Percentiles rank a stretch among this genome's conserved stretches.
phyloP scores from a whole-genome alignment of 2,329 filamentous ascomycete genomes.

The Sclerotinia spermophila region DNA sequence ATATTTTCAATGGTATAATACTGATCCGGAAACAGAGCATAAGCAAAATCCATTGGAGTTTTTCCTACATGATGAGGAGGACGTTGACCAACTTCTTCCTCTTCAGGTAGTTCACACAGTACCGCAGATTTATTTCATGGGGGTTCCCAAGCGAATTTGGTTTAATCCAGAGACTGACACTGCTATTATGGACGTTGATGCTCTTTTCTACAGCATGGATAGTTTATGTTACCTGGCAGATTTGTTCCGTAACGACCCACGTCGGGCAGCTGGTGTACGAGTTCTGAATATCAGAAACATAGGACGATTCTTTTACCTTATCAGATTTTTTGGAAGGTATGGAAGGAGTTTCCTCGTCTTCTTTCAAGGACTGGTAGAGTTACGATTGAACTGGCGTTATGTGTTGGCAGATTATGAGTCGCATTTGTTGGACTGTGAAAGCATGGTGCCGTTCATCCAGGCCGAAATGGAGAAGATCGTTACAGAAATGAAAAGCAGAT shows the following conservation, averaged over 20 bases:
- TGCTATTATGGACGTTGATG: background rate
- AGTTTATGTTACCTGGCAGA: background rate
- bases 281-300: background rate
- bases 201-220: background rate
- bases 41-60: background rate
- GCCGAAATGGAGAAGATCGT: background rate
- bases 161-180: no score
- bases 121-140: no score
- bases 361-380: background rate
- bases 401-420: background rate
- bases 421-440: background rate
- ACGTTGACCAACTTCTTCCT: background rate
- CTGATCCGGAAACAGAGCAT: background rate
- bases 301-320: background rate
- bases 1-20: background rate
- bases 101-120: no score
- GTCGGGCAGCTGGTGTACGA: background rate
- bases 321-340: background rate
- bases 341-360: background rate
- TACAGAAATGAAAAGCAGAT: background rate
- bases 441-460: fast-evolving
- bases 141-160: no score
- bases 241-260: background rate
- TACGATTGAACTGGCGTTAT: background rate
- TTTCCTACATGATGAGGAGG: background rate